Base-by-base conservation (phyloP, 225 moss, liverwort and hornwort species). In the Polytrichum formosum region DNA sequence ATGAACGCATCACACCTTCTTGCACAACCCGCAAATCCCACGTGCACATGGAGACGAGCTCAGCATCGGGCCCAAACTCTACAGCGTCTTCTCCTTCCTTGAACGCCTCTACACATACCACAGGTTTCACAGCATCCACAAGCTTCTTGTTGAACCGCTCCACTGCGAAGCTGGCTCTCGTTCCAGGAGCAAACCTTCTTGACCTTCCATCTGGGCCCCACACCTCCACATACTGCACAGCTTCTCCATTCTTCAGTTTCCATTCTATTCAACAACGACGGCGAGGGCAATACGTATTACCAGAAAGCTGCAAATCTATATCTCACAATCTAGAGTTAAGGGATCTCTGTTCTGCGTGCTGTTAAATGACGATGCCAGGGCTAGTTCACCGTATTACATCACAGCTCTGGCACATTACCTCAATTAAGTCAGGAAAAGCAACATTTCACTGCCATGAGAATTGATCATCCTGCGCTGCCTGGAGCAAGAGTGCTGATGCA, bases 91-190 rank as follows among this genome's bases (percentile, higher is more conserved):
- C 85, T 29, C 78, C 81, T 19, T 85, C 81, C 61, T 81, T 85
- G 71, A 66, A 85, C 2, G 85, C 85, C 61, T 85, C 85, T 54
- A 85, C 85, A n/a, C 81, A 85, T 26, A 85, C 81, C 18, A 85
- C 78, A 6, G 78, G 85, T n/a, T 85, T 85, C 75, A 79, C 71
- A 26, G 77, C 81, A 53, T 81, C 85, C 64, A 74, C 76, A 70
- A 81, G 67, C 65, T 81, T 76, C 65, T 81, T 85, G 72, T 85
- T 85, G 71, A 85, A 85, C 6, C 85, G 73, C 3, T 85, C 85
- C 68, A 81, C 81, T 28, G 79, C 85, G 28, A 85, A 85, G 29
- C 78, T 81, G 2, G 79, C 78, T 13, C 85, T 63, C 1, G 85
- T 81, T 18, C 85, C 85, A 9, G 76, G 53, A 0, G 85, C 78